phyloP scores from a whole-genome alignment of 2,329 filamentous ascomycete species.

The Nemania abortiva region DNA sequence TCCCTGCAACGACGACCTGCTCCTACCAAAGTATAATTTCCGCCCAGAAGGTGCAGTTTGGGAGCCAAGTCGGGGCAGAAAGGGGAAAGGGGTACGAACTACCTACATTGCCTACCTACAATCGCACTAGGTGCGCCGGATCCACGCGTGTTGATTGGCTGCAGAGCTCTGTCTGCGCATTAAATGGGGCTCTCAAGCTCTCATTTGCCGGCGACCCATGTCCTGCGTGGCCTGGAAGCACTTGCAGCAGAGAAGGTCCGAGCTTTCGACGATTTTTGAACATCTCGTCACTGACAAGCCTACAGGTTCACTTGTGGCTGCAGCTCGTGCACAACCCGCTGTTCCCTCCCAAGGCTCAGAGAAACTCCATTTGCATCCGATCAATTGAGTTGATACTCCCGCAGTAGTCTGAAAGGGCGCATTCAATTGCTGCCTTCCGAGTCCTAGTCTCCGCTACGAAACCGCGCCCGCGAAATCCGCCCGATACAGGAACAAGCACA shows the following conservation, averaged over 20 bases:
- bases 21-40: constrained; percentile 64
- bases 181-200: constrained; percentile 27
- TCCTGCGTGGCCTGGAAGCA: constrained; percentile 19
- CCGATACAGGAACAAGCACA: constrained; percentile 37
- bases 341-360: neutral
- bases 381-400: neutral
- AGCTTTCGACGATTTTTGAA: constrained; percentile 41
- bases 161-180: constrained; percentile 40
- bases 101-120: constrained; percentile 4
- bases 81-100: constrained; percentile 45
- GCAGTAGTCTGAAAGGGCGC: constrained; percentile 14
- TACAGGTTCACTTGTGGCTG: constrained; percentile 2
- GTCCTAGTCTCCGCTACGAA: constrained; percentile 2
- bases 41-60: constrained; percentile 48
- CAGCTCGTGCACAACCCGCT: neutral
- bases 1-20: constrained; percentile 45
- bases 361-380: neutral
- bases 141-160: constrained; percentile 45
- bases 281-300: constrained; percentile 14
- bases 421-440: constrained; percentile 24
- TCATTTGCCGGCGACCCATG: constrained; percentile 35
- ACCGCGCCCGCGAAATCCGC: neutral
- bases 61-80: constrained; percentile 38
- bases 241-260: constrained; percentile 29
- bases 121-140: constrained; percentile 1